A percentile compares a stretch with the other conserved stretches of the same genome.
Conservation (phyloP, 805 yeast genomes). For the Priceomyces carsonii region DNA sequence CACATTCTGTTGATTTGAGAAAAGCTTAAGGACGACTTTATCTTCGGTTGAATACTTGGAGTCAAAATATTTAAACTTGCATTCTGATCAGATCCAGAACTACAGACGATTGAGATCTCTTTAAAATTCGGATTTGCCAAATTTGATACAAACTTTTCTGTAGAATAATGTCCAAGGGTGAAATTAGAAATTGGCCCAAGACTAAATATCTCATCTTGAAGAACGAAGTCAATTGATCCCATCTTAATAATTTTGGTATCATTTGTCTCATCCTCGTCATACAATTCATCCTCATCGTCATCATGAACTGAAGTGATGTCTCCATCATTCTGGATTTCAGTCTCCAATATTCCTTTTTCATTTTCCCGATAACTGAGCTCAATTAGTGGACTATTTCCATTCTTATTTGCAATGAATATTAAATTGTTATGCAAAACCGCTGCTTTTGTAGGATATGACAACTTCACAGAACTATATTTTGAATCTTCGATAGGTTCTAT, state of each 20-base stretch:
- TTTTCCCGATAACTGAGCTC: conserved; percentile 33
- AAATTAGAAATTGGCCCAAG: conserved; percentile 75
- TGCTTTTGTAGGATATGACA: conserved; percentile 42
- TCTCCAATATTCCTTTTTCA: not conserved
- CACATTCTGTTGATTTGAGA: conserved; percentile 74
- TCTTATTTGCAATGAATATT: conserved; percentile 60
- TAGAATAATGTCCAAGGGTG: conserved; percentile 60
- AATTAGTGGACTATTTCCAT: conserved; percentile 59
- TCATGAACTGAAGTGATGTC: conserved; percentile 20
- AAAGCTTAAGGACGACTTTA: conserved; percentile 68
- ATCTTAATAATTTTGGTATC: conserved; percentile 13
- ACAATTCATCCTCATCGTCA: conserved; percentile 49
- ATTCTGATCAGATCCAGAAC: conserved; percentile 61
- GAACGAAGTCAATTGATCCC: conserved; percentile 34
- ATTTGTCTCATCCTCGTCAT: conserved; percentile 36
- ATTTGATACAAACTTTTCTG: conserved; percentile 57
- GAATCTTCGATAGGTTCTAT: conserved; percentile 31
- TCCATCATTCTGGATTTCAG: conserved; percentile 8
- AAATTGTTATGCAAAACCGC: conserved; percentile 42
- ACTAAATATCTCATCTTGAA: conserved; percentile 57
- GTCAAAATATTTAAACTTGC: conserved; percentile 62
- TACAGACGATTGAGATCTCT: conserved; percentile 67
- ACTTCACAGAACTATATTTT: conserved; percentile 29
- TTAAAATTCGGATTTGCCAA: conserved; percentile 65
- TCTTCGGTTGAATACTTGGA: conserved; percentile 66